Evolutionary conservation across 805 yeast species (phyloP).

Genomic region (Priceomyces haplophilus): DNA sequence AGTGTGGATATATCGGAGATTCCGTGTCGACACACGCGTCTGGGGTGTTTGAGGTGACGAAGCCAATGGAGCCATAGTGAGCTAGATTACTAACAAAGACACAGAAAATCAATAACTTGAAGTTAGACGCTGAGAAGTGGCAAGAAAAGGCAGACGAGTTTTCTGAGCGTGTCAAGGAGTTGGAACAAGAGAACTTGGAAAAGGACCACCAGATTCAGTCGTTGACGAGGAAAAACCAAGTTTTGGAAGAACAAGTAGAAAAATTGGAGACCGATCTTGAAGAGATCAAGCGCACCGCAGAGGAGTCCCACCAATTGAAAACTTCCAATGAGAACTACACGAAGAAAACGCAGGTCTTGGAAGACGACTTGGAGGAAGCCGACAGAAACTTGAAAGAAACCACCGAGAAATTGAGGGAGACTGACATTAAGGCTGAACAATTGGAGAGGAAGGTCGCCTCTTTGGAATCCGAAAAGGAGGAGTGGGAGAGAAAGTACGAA

Average conservation of each 20-base stretch:
- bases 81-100: conserved; percentile 4
- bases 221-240: conserved; percentile 86
- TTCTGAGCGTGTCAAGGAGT: conserved; percentile 71
- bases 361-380: conserved; percentile 86
- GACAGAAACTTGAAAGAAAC: conserved; percentile 91
- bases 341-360: conserved; percentile 84
- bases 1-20: background rate
- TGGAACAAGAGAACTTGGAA: conserved; percentile 88
- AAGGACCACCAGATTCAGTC: conserved; percentile 95
- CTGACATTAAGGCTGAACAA: conserved; percentile 95
- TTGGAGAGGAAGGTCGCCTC: conserved; percentile 91
- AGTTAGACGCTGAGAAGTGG: conserved; percentile 94
- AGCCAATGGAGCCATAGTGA: too few species aligned
- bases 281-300: conserved; percentile 82
- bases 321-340: conserved; percentile 87
- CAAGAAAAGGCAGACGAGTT: conserved; percentile 94
- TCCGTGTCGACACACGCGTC: too few species aligned
- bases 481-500: conserved; percentile 86
- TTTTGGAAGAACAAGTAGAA: conserved; percentile 80
- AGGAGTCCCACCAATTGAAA: conserved; percentile 84
- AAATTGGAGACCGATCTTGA: conserved; percentile 69
- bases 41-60: too few species aligned
- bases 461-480: conserved; percentile 87
- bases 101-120: conserved; percentile 82
- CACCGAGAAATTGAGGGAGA: conserved; percentile 88